phyloP scores from a whole-genome alignment of 1,284 basidiomycete genomes.

The Hemileia vastatrix region DNA sequence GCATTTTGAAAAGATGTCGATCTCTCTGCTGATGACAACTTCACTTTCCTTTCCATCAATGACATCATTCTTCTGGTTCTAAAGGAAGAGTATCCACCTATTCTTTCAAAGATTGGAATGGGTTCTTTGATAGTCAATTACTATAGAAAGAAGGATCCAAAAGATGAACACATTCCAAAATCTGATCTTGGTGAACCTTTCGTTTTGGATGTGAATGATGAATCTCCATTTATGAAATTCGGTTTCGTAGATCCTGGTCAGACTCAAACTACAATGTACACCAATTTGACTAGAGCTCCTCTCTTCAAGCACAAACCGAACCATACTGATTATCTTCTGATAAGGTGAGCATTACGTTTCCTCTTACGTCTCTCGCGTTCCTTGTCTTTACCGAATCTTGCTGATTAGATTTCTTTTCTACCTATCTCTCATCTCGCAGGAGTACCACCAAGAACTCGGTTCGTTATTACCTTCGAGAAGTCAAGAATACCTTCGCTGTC shows the following conservation, averaged over 20 bases:
- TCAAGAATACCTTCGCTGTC: conserved; percentile 40
- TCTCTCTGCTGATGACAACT: neutral
- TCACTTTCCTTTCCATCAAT: neutral
- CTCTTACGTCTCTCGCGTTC: too few relatives aligned
- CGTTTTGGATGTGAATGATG: conserved; percentile 40
- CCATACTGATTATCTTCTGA: conserved; percentile 34
- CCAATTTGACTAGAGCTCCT: conserved; percentile 43
- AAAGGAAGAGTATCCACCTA: conserved; percentile 39
- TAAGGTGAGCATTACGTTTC: neutral
- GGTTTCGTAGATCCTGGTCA: conserved; percentile 43
- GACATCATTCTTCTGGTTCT: neutral
- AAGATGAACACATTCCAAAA: conserved; percentile 42
- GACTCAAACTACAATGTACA: conserved; percentile 42
- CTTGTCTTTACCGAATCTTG: too few relatives aligned
- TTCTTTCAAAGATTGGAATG: conserved; percentile 43
- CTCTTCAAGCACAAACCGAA: conserved; percentile 42
- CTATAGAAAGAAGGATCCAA: conserved; percentile 41
- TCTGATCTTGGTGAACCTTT: conserved; percentile 42
- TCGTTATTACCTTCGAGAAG: conserved; percentile 42
- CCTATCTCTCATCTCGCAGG: conserved; percentile 2
- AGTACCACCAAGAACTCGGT: conserved; percentile 42
- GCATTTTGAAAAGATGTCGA: neutral
- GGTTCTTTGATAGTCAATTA: conserved; percentile 43
- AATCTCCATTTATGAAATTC: conserved; percentile 45
- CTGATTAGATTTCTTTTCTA: neutral